Base-by-base conservation (phyloP, 805 yeast genomes). In the Saccharomyces kudriavzevii region DNA sequence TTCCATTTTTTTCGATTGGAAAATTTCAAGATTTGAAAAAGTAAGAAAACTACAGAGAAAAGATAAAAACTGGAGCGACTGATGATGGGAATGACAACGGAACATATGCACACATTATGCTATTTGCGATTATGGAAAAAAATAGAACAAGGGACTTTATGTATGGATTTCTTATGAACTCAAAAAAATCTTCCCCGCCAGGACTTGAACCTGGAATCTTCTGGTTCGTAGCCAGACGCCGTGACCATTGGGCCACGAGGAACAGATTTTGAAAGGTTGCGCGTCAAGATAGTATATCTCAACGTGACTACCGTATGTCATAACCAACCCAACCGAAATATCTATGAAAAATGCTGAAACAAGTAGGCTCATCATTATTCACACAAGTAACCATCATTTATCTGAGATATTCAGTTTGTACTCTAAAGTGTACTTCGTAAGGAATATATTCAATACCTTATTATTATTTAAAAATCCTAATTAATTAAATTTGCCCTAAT, bases 191-290 rank as follows among this genome's bases (percentile, higher is more conserved):
- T 71, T 70, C 74, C 77, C 77, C 77, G 75, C 76, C 79, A 75
- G 79, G 79, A 75, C 75, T 75, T 76, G 78, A 75, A 75, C 79
- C 79, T 75, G 78, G 77, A 75, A 72, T 72, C 75, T 72, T 68
- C 74, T 70, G 75, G 74, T 72, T 71, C 83, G 83, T 79, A 80
- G 83, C 83, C 84, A 78, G 82, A 80, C 83, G 83, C 83, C 84
- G 80, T 79, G 82, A 80, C 84, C 84, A 80, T 80, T 80, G 82
- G 84, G 84, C 83, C 84, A 80, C 81, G 83, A 80, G 83, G 84
- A 80, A 80, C 77, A 73, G 43, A 35, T 35, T 17, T 35, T 35
- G 9, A 30, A 9, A 28, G n/a, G n/a, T n/a, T n/a, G n/a, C n/a
- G n/a, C n/a, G n/a, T n/a, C n/a, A n/a, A n/a, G n/a, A n/a, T n/a